phyloP scores from a whole-genome alignment of 2,329 filamentous ascomycete genomes.

The Didymella segeticola region DNA sequence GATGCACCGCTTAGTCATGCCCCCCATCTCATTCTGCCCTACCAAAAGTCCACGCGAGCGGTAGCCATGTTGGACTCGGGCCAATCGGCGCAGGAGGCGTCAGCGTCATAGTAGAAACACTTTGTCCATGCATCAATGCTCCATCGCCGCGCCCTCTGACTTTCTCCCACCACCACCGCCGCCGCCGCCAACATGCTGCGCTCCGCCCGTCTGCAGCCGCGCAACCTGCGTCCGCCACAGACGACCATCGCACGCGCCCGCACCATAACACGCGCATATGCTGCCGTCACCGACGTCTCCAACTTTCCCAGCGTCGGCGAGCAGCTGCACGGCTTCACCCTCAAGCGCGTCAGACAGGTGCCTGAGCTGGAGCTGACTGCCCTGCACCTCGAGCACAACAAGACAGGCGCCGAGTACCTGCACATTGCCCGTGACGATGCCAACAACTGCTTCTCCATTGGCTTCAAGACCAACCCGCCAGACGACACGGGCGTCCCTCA shows the following conservation, averaged over 20 bases:
- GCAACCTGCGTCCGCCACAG: slow-evolving; percentile 21
- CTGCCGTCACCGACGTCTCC: slow-evolving; percentile 77
- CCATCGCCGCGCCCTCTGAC: slow-evolving; percentile 20
- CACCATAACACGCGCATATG: slow-evolving; percentile 49
- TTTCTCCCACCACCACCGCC: slow-evolving; percentile 16
- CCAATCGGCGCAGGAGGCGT: slow-evolving; percentile 7
- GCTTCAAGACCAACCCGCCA: slow-evolving; percentile 98
- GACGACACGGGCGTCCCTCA: slow-evolving; percentile 96
- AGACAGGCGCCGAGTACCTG: slow-evolving; percentile 93
- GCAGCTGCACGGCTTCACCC: slow-evolving; percentile 90
- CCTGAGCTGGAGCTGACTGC: slow-evolving; percentile 93
- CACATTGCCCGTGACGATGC: slow-evolving; percentile 93
- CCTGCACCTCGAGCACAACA: slow-evolving; percentile 88
- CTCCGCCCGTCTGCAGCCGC: slow-evolving; percentile 41
- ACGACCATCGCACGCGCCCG: slow-evolving; percentile 16
- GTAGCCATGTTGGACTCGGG: neutral
- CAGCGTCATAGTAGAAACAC: slow-evolving; percentile 4
- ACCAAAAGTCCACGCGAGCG: neutral
- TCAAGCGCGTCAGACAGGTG: slow-evolving; percentile 87
- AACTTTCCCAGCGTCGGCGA: slow-evolving; percentile 81
- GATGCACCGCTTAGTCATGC: slow-evolving; percentile 8
- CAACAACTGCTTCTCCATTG: slow-evolving; percentile 99
- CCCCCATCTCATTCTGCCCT: slow-evolving; percentile 6
- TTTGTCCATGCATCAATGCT: too few relatives aligned
- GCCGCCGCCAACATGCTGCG: slow-evolving; percentile 44